Conservation (phyloP, 2,329 filamentous ascomycete species). For the Domatiomyces globalis region DNA sequence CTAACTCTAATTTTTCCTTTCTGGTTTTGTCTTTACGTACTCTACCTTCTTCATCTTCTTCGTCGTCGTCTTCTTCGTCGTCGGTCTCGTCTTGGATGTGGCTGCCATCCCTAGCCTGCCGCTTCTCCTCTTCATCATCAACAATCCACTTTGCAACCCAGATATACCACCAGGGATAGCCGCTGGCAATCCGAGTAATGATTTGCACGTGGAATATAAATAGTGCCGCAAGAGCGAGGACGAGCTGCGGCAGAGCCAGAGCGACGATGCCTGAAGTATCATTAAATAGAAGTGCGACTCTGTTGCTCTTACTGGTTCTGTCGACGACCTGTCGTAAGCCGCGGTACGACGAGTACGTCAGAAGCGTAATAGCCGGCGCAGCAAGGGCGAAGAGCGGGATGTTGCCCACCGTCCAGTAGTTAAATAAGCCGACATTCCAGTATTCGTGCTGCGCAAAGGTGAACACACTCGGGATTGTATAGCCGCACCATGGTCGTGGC, state of each 20-base stretch:
- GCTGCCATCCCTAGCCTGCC: slow-evolving; percentile 1
- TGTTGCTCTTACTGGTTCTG: background rate
- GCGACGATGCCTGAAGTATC: background rate
- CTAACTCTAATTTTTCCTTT: background rate
- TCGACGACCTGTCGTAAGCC: slow-evolving; percentile 13
- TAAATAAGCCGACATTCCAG: slow-evolving; percentile 78
- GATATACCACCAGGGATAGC: slow-evolving; percentile 80
- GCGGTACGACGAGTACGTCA: slow-evolving; percentile 47
- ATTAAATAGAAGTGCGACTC: background rate
- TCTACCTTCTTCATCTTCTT: background rate
- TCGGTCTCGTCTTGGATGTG: slow-evolving; percentile 2
- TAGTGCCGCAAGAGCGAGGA: slow-evolving; percentile 57
- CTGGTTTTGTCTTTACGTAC: background rate
- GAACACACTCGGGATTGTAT: slow-evolving; percentile 71
- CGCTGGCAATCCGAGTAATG: slow-evolving; percentile 75
- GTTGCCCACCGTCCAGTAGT: slow-evolving; percentile 81
- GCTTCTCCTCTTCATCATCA: background rate
- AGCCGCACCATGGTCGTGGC: slow-evolving; percentile 58
- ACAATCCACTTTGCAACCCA: slow-evolving; percentile 45
- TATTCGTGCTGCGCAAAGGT: slow-evolving; percentile 78
- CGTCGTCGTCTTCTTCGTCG: slow-evolving; percentile 2
- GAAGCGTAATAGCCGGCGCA: slow-evolving; percentile 56
- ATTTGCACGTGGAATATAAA: slow-evolving; percentile 89
- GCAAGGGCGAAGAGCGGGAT: slow-evolving; percentile 78
- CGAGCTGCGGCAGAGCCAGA: slow-evolving; percentile 57